Conservation (phyloP, 2,329 filamentous ascomycete genomes). For the Aspergillus piperis region DNA sequence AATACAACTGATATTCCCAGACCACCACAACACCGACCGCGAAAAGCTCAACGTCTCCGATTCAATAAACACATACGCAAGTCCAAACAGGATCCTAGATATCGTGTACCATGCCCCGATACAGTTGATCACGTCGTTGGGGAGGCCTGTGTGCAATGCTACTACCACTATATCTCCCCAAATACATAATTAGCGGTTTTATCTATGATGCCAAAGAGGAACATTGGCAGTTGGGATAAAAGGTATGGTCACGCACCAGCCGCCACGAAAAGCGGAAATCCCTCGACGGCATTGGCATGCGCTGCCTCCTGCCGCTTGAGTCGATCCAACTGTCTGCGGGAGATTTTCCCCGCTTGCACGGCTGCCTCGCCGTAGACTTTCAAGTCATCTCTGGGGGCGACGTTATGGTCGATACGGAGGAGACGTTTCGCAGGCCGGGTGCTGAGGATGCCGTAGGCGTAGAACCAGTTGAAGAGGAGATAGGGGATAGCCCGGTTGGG, state of each 20-base stretch:
- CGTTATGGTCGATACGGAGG: slow-evolving; percentile 42
- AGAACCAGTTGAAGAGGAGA: slow-evolving; percentile 43
- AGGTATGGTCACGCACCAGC: slow-evolving; percentile 26
- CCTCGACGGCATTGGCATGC: slow-evolving; percentile 37
- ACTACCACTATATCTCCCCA: slow-evolving; percentile 29
- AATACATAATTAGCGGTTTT: neutral
- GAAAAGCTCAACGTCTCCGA: slow-evolving; percentile 32
- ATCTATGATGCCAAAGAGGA: neutral
- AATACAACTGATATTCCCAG: slow-evolving; percentile 42
- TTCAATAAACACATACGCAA: slow-evolving; percentile 38
- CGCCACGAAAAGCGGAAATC: slow-evolving; percentile 41
- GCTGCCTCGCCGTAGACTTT: slow-evolving; percentile 38
- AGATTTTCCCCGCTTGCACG: slow-evolving; percentile 40
- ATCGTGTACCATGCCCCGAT: slow-evolving; percentile 40
- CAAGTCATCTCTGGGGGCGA: slow-evolving; percentile 41
- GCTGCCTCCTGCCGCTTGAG: slow-evolving; percentile 41
- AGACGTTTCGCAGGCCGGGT: slow-evolving; percentile 35
- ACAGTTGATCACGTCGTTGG: slow-evolving; percentile 38
- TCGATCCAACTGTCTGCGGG: slow-evolving; percentile 35
- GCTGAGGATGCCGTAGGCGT: slow-evolving; percentile 41
- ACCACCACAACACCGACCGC: slow-evolving; percentile 43
- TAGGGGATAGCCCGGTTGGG: slow-evolving; percentile 35
- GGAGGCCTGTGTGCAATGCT: slow-evolving; percentile 38
- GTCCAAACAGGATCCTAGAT: slow-evolving; percentile 36
- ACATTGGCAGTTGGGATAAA: neutral